Evolutionary conservation across 164 flowering plant species (phyloP), one percentile per base, ranked within the genome.

Genomic region (Berberis vulgaris): DNA sequence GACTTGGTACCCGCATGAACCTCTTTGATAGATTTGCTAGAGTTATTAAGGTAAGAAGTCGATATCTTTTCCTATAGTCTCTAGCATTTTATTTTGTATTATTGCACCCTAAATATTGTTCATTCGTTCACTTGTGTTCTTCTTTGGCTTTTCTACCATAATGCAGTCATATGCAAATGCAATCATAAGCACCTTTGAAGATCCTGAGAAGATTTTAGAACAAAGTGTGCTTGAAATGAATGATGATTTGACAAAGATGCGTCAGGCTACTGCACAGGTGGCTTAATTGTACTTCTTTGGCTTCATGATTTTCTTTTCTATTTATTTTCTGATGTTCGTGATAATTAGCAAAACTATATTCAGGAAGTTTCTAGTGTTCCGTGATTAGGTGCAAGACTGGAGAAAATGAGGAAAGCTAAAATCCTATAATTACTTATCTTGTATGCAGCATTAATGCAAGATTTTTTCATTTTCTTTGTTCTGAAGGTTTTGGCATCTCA

Each of bases 191-290:
- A 49, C 95, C 59, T 82, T 94, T 71, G 97, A 91, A 81, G 98
- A 94, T 59, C 97, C 98, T 2, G 98, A 94, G 78, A 94, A 94
- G 79, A 89, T 94, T 41, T 76, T 94, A 70, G 97, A 94, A 54
- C 98, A 94, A 74, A 61, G 93, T 42, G 98, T 91, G 42, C 70
- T 87, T 61, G 98, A 94, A 79, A 94, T 94, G 98, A 94, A 91
- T 74, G 88, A 88, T 57, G 98, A 94, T 76, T 77, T 94, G 83
- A 84, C 79, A 65, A 94, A 94, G 78, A 84, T 94, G 98, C 91
- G 98, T 43, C 98, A 94, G 65, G 97, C 98, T 64, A 94, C 98
- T 54, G 98, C 97, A n/a, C 97, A 91, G 74, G 98, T 94, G 41
- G 41, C n/a, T 57, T 13, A 26, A 26, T 26, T 26, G 26, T 26